Evolutionary conservation across 1,139 yeast species (phyloP).

Genomic region (Sporopachydermia cereana): DNA sequence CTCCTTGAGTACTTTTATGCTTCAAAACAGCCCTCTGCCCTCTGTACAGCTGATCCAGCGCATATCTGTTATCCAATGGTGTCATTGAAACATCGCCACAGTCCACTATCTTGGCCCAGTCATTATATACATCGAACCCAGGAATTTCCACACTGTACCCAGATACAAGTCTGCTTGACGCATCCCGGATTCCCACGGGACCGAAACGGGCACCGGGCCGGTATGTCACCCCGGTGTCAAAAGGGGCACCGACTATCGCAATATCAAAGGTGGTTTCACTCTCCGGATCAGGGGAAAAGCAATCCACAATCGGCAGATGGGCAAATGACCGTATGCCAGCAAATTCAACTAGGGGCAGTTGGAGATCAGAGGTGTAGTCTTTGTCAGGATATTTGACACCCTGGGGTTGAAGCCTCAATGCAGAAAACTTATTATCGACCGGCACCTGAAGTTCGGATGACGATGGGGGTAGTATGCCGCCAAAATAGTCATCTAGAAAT

Average conservation of each 20-base stretch:
- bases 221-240: conserved; percentile 47
- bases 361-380: neutral
- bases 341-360: neutral
- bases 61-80: conserved; percentile 37
- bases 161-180: conserved; percentile 44
- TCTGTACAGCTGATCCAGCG: conserved; percentile 36
- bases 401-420: neutral
- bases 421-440: neutral
- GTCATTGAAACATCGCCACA: conserved; percentile 41
- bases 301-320: conserved; percentile 36
- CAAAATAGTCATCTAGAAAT: neutral
- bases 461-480: neutral
- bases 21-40: conserved; percentile 23
- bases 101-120: conserved; percentile 22
- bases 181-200: conserved; percentile 45
- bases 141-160: conserved; percentile 29
- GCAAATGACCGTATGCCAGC: conserved; percentile 44
- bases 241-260: conserved; percentile 47
- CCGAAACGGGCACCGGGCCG: conserved; percentile 58
- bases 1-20: conserved; percentile 10
- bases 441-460: neutral
- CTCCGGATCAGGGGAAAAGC: conserved; percentile 27
- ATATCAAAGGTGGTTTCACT: conserved; percentile 29
- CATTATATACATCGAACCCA: conserved; percentile 36
- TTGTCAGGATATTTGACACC: neutral